These are phyloP conservation scores for Trametes cinnabarina DNA, from an alignment of 768 basidiomycete species.

Conservation along the genomic window DNA sequence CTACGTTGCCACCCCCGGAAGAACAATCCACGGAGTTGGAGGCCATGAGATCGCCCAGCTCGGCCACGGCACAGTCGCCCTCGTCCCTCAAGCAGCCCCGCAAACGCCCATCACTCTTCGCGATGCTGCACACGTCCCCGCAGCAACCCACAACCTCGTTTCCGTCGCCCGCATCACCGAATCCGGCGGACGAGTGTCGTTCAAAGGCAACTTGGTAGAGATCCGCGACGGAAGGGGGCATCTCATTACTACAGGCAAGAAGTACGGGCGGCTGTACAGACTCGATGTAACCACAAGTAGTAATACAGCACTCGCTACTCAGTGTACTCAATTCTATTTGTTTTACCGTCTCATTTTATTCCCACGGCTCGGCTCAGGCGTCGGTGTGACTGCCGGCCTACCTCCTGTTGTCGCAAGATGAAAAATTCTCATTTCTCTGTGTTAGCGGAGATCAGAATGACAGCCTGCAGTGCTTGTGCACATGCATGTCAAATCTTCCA, in stretches of 20 bases:
- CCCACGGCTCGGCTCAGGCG: no score
- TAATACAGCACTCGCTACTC: background rate
- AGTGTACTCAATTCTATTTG: no score
- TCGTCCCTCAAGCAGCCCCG: background rate
- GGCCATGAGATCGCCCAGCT: constrained; percentile 3
- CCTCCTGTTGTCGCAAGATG: no score
- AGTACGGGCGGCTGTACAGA: constrained; percentile 4
- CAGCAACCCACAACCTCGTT: constrained; percentile 17
- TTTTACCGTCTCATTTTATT: no score
- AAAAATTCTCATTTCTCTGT: no score
- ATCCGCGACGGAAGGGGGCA: background rate
- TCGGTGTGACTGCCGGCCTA: no score
- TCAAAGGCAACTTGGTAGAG: background rate
- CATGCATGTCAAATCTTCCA: no score
- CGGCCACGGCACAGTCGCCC: constrained; percentile 7
- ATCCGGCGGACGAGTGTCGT: background rate
- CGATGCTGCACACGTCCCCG: constrained; percentile 15
- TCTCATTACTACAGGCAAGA: background rate
- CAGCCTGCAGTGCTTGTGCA: no score
- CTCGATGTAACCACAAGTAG: background rate
- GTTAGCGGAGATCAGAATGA: no score
- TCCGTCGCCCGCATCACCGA: constrained; percentile 15
- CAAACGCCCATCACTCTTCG: constrained; percentile 5
- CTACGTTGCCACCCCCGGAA: constrained; percentile 8
- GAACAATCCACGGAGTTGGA: constrained; percentile 11